Conservation (phyloP, 179 eudicot species). For the Beta corolliflora region DNA sequence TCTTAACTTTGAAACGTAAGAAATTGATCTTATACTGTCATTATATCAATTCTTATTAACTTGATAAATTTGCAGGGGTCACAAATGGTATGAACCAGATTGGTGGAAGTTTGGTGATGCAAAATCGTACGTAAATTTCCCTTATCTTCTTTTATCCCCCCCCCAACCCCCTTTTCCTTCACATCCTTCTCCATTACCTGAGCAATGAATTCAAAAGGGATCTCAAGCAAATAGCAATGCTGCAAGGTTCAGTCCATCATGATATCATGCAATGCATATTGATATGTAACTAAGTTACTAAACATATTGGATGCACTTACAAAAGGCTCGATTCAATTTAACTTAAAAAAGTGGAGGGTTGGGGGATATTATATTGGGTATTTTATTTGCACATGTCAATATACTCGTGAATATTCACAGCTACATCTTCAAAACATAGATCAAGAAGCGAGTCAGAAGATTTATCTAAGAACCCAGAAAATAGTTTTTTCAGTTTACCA, state of each 20-base stretch:
- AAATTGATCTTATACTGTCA: not conserved
- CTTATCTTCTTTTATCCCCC: not conserved
- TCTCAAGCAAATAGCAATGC: too few relatives aligned
- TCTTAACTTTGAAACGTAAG: not conserved
- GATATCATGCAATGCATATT: not conserved
- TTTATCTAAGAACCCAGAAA: too few relatives aligned
- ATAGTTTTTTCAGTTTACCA: too few relatives aligned
- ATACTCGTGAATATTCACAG: too few relatives aligned
- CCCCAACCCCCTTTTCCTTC: not conserved
- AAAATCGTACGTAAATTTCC: constrained; percentile 62
- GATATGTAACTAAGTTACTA: not conserved
- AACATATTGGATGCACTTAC: not conserved
- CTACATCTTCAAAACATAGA: too few relatives aligned
- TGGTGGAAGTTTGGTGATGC: constrained; percentile 99
- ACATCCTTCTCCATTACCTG: not conserved
- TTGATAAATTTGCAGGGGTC: constrained; percentile 48
- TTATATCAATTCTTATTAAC: not conserved
- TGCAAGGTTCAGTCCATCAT: not conserved
- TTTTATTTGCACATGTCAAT: too few relatives aligned
- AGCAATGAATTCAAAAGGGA: not conserved
- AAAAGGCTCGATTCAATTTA: too few relatives aligned
- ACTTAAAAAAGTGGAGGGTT: too few relatives aligned
- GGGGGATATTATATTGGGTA: too few relatives aligned
- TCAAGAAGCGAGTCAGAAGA: too few relatives aligned
- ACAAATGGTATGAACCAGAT: constrained; percentile 95